Percentiles rank a stretch among this genome's conserved stretches.
These are phyloP conservation scores for Blastomyces parvus DNA, from an alignment of 2,329 filamentous ascomycete species.

Conservation along the genomic window DNA sequence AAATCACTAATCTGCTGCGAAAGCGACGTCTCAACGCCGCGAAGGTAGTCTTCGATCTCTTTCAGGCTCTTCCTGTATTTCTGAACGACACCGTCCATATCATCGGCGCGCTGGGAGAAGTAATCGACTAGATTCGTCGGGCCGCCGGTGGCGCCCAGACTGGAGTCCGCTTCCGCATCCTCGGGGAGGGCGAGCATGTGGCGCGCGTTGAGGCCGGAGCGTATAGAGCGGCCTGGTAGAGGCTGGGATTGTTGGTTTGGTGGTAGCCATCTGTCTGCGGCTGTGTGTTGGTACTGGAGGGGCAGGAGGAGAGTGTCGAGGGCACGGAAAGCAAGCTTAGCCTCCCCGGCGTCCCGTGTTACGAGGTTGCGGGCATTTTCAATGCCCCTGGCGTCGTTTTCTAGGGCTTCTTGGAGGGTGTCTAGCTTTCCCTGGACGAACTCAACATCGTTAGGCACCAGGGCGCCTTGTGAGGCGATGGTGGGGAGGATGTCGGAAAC, in stretches of 20 bases:
- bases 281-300: conserved; percentile 48
- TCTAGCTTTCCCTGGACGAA: conserved; percentile 54
- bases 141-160: conserved; percentile 41
- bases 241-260: conserved; percentile 31
- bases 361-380: conserved; percentile 47
- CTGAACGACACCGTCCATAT: conserved; percentile 50
- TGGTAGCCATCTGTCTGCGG: conserved; percentile 33
- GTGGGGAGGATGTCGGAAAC: conserved; percentile 61
- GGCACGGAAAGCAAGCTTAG: conserved; percentile 61
- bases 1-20: conserved; percentile 52
- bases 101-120: conserved; percentile 54
- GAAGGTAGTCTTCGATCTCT: conserved; percentile 57
- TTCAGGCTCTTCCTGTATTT: conserved; percentile 50
- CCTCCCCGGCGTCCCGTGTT: conserved; percentile 59
- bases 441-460: conserved; percentile 56
- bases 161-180: conserved; percentile 34
- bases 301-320: conserved; percentile 67
- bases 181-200: conserved; percentile 41
- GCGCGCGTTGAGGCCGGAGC: conserved; percentile 28
- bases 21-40: conserved; percentile 52
- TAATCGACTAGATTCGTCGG: conserved; percentile 54
- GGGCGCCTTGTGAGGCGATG: conserved; percentile 55
- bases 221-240: conserved; percentile 29
- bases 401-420: conserved; percentile 53
- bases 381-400: conserved; percentile 54